Percentiles rank a stretch among this genome's conserved stretches.
phyloP scores from a whole-genome alignment of 2,329 filamentous ascomycete genomes.

The Colletotrichum liriopes region DNA sequence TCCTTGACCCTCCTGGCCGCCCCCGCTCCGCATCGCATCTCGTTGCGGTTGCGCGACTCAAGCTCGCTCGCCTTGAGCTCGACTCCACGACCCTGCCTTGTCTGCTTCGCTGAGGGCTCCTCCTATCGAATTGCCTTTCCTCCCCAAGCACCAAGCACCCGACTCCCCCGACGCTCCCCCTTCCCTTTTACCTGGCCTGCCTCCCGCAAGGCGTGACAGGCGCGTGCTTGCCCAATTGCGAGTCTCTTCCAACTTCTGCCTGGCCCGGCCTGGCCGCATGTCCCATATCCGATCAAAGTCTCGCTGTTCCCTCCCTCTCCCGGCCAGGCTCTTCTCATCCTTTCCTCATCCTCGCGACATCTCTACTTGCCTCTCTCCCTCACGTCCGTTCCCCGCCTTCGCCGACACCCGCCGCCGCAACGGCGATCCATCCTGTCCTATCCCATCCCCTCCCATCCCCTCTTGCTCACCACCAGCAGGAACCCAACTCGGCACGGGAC shows the following conservation, averaged over 20 bases:
- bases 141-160: constrained; percentile 13
- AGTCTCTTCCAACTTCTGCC: constrained; percentile 24
- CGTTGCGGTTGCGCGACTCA: constrained; percentile 24
- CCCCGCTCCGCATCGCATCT: constrained; percentile 26
- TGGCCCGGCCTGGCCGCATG: constrained; percentile 35
- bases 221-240: neutral
- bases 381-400: constrained; percentile 31
- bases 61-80: constrained; percentile 21
- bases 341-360: constrained; percentile 31
- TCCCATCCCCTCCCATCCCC: constrained; percentile 1
- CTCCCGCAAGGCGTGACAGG: constrained; percentile 23
- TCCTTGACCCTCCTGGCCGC: constrained; percentile 33
- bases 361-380: constrained; percentile 34
- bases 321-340: constrained; percentile 35
- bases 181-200: constrained; percentile 25
- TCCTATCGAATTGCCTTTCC: neutral
- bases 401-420: constrained; percentile 37
- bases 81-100: constrained; percentile 22
- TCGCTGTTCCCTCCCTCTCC: constrained; percentile 37
- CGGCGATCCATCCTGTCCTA: constrained; percentile 22
- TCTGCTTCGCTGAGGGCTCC: constrained; percentile 18
- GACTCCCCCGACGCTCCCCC: constrained; percentile 2
- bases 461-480: constrained; percentile 25
- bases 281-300: constrained; percentile 42
- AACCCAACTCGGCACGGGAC: constrained; percentile 5